phyloP scores from a whole-genome alignment of 2,329 filamentous ascomycete genomes.

The Corynespora cassiicola region DNA sequence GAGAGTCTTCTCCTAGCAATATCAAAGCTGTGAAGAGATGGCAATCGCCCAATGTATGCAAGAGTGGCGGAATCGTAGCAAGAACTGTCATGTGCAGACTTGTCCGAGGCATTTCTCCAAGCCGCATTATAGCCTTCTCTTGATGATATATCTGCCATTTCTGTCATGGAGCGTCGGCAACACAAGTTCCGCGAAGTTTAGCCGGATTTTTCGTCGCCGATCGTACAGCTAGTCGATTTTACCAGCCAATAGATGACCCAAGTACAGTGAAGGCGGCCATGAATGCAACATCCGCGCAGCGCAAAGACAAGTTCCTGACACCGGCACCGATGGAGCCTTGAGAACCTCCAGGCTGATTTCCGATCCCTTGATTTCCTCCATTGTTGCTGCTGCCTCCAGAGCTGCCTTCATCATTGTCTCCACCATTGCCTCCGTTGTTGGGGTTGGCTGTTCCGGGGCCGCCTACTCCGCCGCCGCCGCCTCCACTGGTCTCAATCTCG shows the following conservation, averaged over 20 bases:
- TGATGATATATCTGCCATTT: no score
- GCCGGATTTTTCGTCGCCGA: no score
- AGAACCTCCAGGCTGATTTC: slow-evolving; percentile 2
- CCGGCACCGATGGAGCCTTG: slow-evolving; percentile 6
- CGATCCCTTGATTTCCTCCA: slow-evolving; percentile 7
- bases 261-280: slow-evolving; percentile 2
- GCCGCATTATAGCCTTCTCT: no score
- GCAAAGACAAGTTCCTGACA: slow-evolving; percentile 1
- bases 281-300: not conserved
- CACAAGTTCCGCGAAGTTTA: no score
- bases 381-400: slow-evolving; percentile 13
- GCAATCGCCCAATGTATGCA: no score
- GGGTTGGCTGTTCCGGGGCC: slow-evolving; percentile 20
- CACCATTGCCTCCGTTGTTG: slow-evolving; percentile 9
- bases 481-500: slow-evolving; percentile 27
- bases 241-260: not conserved
- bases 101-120: no score
- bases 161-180: no score
- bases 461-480: slow-evolving; percentile 36
- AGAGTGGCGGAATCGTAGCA: no score
- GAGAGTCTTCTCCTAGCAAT: no score
- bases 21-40: no score
- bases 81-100: no score
- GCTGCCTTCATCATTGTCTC: slow-evolving; percentile 5
- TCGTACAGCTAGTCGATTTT: no score